Conservation (phyloP, 2,329 filamentous ascomycete species). For the Lachnellula hyalina region DNA sequence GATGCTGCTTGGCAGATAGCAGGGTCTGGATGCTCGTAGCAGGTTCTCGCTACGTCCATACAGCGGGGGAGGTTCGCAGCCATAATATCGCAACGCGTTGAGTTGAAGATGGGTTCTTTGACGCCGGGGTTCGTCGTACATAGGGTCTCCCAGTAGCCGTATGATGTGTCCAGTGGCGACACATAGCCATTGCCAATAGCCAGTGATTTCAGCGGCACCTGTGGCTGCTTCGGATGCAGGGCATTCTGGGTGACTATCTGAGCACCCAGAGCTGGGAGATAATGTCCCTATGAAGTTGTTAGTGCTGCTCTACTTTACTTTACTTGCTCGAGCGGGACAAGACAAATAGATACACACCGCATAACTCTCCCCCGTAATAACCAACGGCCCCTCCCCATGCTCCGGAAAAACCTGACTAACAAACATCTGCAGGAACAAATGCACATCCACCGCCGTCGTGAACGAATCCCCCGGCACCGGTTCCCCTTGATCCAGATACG, state of each 20-base stretch:
- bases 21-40: slow-evolving; percentile 36
- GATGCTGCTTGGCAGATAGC: slow-evolving; percentile 36
- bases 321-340: neutral
- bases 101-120: slow-evolving; percentile 38
- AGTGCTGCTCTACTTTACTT: neutral
- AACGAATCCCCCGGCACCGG: slow-evolving; percentile 35
- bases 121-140: slow-evolving; percentile 42
- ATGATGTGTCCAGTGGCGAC: slow-evolving; percentile 36
- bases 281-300: slow-evolving; percentile 36
- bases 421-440: slow-evolving; percentile 45
- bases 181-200: slow-evolving; percentile 44
- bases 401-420: slow-evolving; percentile 41
- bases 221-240: slow-evolving; percentile 35
- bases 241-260: slow-evolving; percentile 41
- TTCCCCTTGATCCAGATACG: slow-evolving; percentile 40
- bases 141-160: slow-evolving; percentile 42
- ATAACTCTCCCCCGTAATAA: slow-evolving; percentile 46
- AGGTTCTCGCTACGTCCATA: slow-evolving; percentile 36
- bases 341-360: slow-evolving; percentile 30
- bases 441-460: slow-evolving; percentile 42
- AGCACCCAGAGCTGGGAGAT: slow-evolving; percentile 40
- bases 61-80: slow-evolving; percentile 41
- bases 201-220: slow-evolving; percentile 40
- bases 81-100: slow-evolving; percentile 42
- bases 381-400: slow-evolving; percentile 34